Evolutionary conservation across 768 basidiomycete species (phyloP).

Genomic region (Dioszegia aurantiaca): DNA sequence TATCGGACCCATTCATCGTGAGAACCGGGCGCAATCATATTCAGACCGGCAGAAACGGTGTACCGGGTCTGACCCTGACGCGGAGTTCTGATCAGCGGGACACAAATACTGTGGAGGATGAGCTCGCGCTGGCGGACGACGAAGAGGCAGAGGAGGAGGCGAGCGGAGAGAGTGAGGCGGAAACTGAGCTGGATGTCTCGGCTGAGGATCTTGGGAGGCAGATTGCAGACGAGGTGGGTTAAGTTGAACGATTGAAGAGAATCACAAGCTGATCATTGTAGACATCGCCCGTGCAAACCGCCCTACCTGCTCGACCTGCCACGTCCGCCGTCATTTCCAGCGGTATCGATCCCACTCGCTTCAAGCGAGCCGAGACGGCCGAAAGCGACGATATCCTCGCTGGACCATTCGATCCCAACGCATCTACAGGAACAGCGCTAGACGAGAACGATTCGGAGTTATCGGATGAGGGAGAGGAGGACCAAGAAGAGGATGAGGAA

Average conservation of each 20-base stretch:
- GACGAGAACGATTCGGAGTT: background rate
- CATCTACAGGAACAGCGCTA: background rate
- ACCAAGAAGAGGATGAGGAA: constrained; percentile 26
- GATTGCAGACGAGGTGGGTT: constrained; percentile 1
- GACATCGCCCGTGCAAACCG: constrained; percentile 3
- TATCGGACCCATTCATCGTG: constrained; percentile 36
- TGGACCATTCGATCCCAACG: constrained; percentile 1
- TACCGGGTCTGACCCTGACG: constrained; percentile 4
- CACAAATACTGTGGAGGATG: constrained; percentile 5
- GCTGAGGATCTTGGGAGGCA: background rate
- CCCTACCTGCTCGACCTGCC: constrained; percentile 6
- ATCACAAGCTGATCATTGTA: constrained; percentile 1
- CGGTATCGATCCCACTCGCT: background rate
- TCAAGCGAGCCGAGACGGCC: constrained; percentile 19
- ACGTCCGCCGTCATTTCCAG: constrained; percentile 4
- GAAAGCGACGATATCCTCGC: constrained; percentile 25
- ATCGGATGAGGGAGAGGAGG: constrained; percentile 18
- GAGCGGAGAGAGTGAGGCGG: constrained; percentile 4
- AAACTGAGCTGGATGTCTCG: constrained; percentile 7
- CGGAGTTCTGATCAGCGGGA: constrained; percentile 2
- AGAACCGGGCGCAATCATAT: background rate
- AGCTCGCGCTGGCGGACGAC: background rate
- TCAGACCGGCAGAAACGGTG: constrained; percentile 11
- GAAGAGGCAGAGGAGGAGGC: background rate
- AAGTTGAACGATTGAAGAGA: background rate